Evolutionary conservation across 192 early-diverging fungal species (phyloP), one percentile per base, ranked within the genome.

Genomic region (Coemansia aciculifera): DNA sequence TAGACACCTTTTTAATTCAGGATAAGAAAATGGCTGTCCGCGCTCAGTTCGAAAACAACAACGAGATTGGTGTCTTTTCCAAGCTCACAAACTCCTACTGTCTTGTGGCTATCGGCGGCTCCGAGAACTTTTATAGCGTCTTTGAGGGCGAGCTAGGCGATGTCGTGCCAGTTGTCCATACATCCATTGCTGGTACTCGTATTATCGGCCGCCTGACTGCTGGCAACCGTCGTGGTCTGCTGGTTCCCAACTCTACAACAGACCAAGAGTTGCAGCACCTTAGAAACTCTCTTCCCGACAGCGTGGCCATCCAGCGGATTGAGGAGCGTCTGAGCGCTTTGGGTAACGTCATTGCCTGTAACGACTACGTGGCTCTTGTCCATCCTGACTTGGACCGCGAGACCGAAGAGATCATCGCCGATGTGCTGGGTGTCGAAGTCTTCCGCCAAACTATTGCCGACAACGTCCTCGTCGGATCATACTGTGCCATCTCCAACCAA

Each of bases 321-420:
- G 97, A 99, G 81, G 97, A 99, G 85, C 90, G 97, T 36, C 85
- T 99, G 36, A 97, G 95, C 34, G 97, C 97, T 24, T 85, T 99
- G 27, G 97, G 97, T 51, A 99, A 99, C 83, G 97, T 99, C 19
- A 96, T 99, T 86, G 95, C 94, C 21, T 99, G 97, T 86, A 99
- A 99, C 77, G 97, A 99, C 77, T 97, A 99, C 74, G 96, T 97
- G 37, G 97, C 97, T 3, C 87, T 99, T 31, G 94, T 98, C 21
- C 97, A 99, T 73, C 97, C 97, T 19, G 97, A 99, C 77, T 89
- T 99, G 62, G 97, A 99, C 81, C 85, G 93, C 56, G 97, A 99
- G 74, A 99, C 97, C 13, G 96, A 99, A 77, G 97, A 99, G 75
- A 98, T 99, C 66, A 98, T 99, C 85, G 93, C 94, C 43, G 97